A percentile compares a stretch with the other conserved stretches of the same genome.
phyloP scores from a whole-genome alignment of 2,329 filamentous ascomycete species.

The Trichoderma afroharzianum region DNA sequence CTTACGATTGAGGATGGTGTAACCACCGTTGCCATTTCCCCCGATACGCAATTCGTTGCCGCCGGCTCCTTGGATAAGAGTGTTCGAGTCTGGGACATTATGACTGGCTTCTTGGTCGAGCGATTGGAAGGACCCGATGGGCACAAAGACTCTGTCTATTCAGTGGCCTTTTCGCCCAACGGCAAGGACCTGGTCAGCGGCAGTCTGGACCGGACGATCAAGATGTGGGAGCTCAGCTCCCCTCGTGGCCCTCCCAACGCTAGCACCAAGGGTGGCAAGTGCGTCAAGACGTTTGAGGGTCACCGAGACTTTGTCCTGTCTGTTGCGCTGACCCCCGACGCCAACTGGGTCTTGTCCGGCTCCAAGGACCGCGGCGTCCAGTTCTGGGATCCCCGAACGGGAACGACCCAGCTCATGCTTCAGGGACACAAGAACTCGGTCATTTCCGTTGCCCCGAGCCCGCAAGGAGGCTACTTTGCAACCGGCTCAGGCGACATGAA shows the following conservation, averaged over 20 bases:
- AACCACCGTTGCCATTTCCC: slow-evolving; percentile 95
- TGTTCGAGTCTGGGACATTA: slow-evolving; percentile 93
- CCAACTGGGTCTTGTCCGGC: slow-evolving; percentile 92
- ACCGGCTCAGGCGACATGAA: slow-evolving; percentile 98
- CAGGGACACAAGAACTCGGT: slow-evolving; percentile 99
- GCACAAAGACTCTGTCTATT: slow-evolving; percentile 96
- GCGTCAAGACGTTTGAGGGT: slow-evolving; percentile 94
- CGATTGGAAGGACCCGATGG: slow-evolving; percentile 89
- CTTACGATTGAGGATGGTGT: slow-evolving; percentile 95
- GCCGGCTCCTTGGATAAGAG: slow-evolving; percentile 97
- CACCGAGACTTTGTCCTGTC: slow-evolving; percentile 97
- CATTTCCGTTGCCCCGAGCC: slow-evolving; percentile 93
- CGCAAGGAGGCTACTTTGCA: slow-evolving; percentile 82
- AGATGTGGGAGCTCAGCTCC: slow-evolving; percentile 93
- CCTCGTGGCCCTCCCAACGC: slow-evolving; percentile 64
- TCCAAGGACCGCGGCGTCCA: slow-evolving; percentile 97
- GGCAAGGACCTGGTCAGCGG: slow-evolving; percentile 91
- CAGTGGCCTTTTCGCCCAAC: slow-evolving; percentile 90
- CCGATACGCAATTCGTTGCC: slow-evolving; percentile 89
- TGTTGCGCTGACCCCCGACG: slow-evolving; percentile 91
- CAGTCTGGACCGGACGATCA: slow-evolving; percentile 96
- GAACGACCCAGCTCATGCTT: slow-evolving; percentile 93
- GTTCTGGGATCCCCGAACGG: slow-evolving; percentile 96
- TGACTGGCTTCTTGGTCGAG: slow-evolving; percentile 80
- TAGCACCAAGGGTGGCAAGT: slow-evolving; percentile 80